These are phyloP conservation scores for Penicillium bialowiezense DNA, from an alignment of 495 filamentous ascomycete species.

Conservation along the genomic window DNA sequence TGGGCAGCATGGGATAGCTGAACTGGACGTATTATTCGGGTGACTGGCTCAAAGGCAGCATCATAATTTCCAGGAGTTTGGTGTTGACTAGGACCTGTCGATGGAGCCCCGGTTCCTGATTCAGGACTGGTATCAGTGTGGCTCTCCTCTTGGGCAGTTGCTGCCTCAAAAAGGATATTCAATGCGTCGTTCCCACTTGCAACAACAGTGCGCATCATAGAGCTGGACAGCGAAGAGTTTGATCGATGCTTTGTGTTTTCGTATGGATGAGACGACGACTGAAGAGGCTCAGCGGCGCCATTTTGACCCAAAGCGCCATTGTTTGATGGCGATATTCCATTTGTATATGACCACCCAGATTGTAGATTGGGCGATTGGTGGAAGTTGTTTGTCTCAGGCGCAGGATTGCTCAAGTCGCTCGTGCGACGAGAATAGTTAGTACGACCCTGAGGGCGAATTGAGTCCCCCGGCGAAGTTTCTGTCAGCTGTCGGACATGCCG, in stretches of 20 bases:
- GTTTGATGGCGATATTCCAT: background rate
- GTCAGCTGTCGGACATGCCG: background rate
- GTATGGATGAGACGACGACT: slow-evolving; percentile 13
- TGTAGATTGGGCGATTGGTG: background rate
- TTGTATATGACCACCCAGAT: slow-evolving; percentile 1
- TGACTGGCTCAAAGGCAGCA: slow-evolving; percentile 16
- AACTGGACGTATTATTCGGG: slow-evolving; percentile 24
- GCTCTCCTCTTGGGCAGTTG: slow-evolving; percentile 37
- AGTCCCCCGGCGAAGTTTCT: background rate
- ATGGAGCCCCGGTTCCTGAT: slow-evolving; percentile 7
- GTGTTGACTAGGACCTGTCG: slow-evolving; percentile 8
- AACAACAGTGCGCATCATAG: slow-evolving; percentile 49
- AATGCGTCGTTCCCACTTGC: slow-evolving; percentile 52
- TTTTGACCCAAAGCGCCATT: background rate
- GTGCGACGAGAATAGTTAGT: background rate
- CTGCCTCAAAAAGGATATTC: slow-evolving; percentile 53
- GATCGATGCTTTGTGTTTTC: slow-evolving; percentile 28
- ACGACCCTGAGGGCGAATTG: background rate
- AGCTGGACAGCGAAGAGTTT: slow-evolving; percentile 35
- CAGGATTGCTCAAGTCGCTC: background rate
- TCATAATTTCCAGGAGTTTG: slow-evolving; percentile 17
- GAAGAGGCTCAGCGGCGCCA: background rate
- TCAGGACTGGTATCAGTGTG: slow-evolving; percentile 16
- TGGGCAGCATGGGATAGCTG: slow-evolving; percentile 27
- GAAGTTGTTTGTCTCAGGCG: background rate